Conservation (phyloP, 1,139 yeast genomes). For the Nakaseomyces bracarensis region DNA sequence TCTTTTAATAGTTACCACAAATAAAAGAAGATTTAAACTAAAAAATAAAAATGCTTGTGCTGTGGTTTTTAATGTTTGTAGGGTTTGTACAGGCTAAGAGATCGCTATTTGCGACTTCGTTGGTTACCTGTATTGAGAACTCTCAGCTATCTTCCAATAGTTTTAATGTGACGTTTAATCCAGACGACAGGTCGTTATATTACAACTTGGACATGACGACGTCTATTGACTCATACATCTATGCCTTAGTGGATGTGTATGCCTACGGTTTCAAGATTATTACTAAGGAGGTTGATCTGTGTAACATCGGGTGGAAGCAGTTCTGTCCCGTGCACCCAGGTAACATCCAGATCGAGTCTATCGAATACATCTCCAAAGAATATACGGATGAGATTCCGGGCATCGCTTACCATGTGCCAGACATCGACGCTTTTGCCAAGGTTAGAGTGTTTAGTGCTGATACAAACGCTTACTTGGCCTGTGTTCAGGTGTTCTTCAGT, state of each 20-base stretch:
- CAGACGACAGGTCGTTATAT: conserved; percentile 52
- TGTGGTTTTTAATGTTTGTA: conserved; percentile 6
- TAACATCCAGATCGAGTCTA: conserved; percentile 54
- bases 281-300: conserved; percentile 44
- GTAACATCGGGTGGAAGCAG: conserved; percentile 58
- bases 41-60: too few relatives aligned
- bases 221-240: conserved; percentile 48
- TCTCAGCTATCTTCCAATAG: conserved; percentile 57
- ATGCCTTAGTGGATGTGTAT: conserved; percentile 55
- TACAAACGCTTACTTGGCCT: conserved; percentile 44
- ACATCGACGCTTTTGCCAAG: conserved; percentile 65
- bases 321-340: conserved; percentile 76
- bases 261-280: conserved; percentile 70
- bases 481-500: conserved; percentile 60
- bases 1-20: too few relatives aligned
- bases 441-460: conserved; percentile 33
- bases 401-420: conserved; percentile 68
- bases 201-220: conserved; percentile 57
- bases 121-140: conserved; percentile 66
- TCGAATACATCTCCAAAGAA: conserved; percentile 44
- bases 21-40: too few relatives aligned
- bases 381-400: conserved; percentile 53
- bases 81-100: conserved; percentile 28
- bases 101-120: conserved; percentile 50
- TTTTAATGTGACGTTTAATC: conserved; percentile 60